These are phyloP conservation scores for Peniophora sp. DNA, from an alignment of 1,284 basidiomycete species.

Conservation along the genomic window DNA sequence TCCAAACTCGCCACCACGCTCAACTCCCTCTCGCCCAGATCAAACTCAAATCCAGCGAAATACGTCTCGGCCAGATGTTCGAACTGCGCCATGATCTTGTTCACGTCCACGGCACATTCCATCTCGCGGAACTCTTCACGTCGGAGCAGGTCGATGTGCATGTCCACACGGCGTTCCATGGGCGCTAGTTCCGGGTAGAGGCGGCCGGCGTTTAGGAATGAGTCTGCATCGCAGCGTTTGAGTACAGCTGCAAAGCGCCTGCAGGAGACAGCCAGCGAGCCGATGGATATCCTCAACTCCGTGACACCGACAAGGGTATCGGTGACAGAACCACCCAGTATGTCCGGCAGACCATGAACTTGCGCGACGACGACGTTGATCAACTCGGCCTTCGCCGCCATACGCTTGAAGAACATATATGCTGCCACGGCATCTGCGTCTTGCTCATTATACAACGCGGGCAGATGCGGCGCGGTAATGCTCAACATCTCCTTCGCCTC, in stretches of 20 bases:
- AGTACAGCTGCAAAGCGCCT: conserved; percentile 83
- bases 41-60: conserved; percentile 74
- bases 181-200: conserved; percentile 80
- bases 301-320: conserved; percentile 84
- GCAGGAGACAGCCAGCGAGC: conserved; percentile 73
- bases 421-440: conserved; percentile 83
- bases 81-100: conserved; percentile 83
- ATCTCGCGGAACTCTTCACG: conserved; percentile 87
- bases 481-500: conserved; percentile 73
- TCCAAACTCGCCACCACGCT: conserved; percentile 77
- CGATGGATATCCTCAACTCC: conserved; percentile 80
- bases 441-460: conserved; percentile 76
- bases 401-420: conserved; percentile 85
- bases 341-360: conserved; percentile 74
- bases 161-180: conserved; percentile 87
- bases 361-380: conserved; percentile 78
- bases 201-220: conserved; percentile 79
- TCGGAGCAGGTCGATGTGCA: conserved; percentile 79
- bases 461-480: conserved; percentile 78
- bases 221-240: conserved; percentile 69
- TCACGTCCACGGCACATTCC: conserved; percentile 85
- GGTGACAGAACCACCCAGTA: conserved; percentile 71
- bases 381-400: conserved; percentile 79
- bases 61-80: conserved; percentile 85
- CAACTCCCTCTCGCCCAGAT: conserved; percentile 84